A percentile compares a stretch with the other conserved stretches of the same genome.
Conservation (phyloP, 768 basidiomycete genomes). For the Gelatoporia subvermispora region DNA sequence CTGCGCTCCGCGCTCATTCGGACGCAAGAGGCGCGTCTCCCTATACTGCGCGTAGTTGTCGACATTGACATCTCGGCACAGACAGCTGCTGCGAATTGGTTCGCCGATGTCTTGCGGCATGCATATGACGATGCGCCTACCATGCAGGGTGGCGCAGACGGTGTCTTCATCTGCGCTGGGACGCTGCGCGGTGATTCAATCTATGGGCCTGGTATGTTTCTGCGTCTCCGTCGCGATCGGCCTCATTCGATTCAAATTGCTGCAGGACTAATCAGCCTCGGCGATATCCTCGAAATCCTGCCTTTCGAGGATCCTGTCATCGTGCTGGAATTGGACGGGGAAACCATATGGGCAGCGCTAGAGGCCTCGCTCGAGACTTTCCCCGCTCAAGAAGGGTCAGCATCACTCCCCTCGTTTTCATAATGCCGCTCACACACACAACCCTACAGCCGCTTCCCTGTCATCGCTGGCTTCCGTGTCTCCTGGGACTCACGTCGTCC, state of each 20-base stretch:
- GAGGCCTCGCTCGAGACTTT: constrained; percentile 71
- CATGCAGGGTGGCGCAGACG: constrained; percentile 66
- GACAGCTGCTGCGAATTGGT: constrained; percentile 76
- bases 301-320: constrained; percentile 86
- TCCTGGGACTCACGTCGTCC: constrained; percentile 80
- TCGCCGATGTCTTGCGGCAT: constrained; percentile 79
- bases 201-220: constrained; percentile 68
- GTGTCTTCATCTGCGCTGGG: constrained; percentile 77
- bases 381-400: constrained; percentile 88
- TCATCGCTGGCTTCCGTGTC: constrained; percentile 79
- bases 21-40: constrained; percentile 53
- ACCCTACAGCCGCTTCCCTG: constrained; percentile 70
- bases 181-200: constrained; percentile 81
- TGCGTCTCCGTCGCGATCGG: not conserved
- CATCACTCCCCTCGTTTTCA: not conserved
- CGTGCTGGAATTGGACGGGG: constrained; percentile 76
- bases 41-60: not conserved
- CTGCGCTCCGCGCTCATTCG: constrained; percentile 73
- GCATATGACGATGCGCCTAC: constrained; percentile 72
- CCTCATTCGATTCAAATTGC: not conserved
- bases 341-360: constrained; percentile 72
- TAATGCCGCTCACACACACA: not conserved
- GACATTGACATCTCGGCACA: constrained; percentile 21
- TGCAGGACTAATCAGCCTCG: constrained; percentile 69
- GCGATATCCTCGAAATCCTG: constrained; percentile 83